Evolutionary conservation across 306 rosid genomes (phyloP).

Genomic region (Dryas drummondii): DNA sequence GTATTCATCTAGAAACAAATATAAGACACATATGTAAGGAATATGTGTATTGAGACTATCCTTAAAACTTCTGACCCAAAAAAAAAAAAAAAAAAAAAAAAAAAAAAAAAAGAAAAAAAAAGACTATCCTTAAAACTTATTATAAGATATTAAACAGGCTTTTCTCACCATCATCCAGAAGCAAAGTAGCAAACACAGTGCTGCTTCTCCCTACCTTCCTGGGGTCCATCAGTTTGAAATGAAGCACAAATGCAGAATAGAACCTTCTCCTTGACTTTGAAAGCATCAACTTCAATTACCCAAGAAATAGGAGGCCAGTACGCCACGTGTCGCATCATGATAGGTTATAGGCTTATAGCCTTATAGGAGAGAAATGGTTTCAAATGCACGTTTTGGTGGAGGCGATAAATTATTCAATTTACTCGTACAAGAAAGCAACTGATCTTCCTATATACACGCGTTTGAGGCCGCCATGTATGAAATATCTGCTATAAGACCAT

Average conservation of each 20-base stretch:
- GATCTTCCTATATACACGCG: not conserved
- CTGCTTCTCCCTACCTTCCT: not conserved
- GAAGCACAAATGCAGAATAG: constrained; percentile 11
- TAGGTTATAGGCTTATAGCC: not conserved
- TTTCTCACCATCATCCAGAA: not conserved
- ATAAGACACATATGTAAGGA: too few species aligned
- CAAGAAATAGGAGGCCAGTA: not conserved
- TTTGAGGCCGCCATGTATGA: constrained; percentile 18
- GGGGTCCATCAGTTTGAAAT: constrained; percentile 5
- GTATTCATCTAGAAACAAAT: too few species aligned
- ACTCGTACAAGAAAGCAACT: not conserved
- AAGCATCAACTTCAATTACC: not conserved
- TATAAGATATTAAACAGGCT: too few species aligned
- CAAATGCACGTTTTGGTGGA: too few species aligned
- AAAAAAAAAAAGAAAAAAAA: too few species aligned
- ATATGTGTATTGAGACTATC: too few species aligned
- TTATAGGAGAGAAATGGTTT: not conserved
- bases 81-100: too few species aligned
- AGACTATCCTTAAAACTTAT: too few species aligned
- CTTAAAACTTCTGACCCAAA: too few species aligned
- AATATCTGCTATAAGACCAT: not conserved
- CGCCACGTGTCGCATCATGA: not conserved
- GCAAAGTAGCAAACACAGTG: not conserved
- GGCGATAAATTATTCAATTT: not conserved
- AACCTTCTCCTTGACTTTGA: constrained; percentile 24